Conservation (phyloP, 768 basidiomycete genomes). For the Serendipita sp. region DNA sequence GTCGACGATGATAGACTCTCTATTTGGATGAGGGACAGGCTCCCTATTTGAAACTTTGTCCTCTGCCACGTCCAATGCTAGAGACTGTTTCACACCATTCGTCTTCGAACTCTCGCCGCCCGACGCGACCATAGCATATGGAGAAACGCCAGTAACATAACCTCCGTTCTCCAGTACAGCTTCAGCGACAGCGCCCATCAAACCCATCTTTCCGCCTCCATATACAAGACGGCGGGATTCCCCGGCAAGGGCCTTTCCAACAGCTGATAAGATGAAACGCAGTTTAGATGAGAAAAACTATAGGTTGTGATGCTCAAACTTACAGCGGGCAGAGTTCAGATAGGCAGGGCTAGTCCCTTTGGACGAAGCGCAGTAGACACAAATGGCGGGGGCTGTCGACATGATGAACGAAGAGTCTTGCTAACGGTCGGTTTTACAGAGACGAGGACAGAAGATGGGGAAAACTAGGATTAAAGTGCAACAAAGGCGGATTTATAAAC, state of each 20-base stretch:
- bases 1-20: constrained; percentile 46
- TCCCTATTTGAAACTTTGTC: constrained; percentile 2
- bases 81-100: constrained; percentile 12
- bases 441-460: neutral
- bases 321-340: constrained; percentile 51
- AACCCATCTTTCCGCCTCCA: constrained; percentile 66
- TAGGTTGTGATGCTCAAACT: constrained; percentile 17
- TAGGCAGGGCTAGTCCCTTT: constrained; percentile 45
- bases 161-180: constrained; percentile 51
- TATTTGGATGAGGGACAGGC: constrained; percentile 15
- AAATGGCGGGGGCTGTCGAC: constrained; percentile 7
- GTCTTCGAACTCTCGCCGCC: constrained; percentile 47
- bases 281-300: neutral
- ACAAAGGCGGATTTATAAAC: too few species aligned
- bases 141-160: constrained; percentile 59
- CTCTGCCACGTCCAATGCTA: neutral
- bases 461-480: neutral
- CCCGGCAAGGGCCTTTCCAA: constrained; percentile 55
- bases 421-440: neutral
- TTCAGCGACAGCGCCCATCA: constrained; percentile 72
- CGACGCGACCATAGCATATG: constrained; percentile 51
- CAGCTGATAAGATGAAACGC: constrained; percentile 25
- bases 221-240: constrained; percentile 56
- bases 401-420: neutral
- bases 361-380: constrained; percentile 71